These are phyloP conservation scores for Cupressus sempervirens DNA, from an alignment of 75 land plant genomes.

Conservation along the genomic window DNA sequence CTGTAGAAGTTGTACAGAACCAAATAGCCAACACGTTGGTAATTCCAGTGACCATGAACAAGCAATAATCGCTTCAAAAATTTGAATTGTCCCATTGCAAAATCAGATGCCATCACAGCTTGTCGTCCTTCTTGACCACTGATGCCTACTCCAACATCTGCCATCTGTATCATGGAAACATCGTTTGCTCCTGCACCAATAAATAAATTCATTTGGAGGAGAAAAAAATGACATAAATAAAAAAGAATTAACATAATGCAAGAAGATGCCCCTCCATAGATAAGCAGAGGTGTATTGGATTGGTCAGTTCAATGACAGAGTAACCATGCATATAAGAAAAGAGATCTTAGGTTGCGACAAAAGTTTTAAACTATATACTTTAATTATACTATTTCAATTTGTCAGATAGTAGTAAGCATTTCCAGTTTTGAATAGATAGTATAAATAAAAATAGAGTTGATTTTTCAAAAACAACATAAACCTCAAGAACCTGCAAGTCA, in stretches of 20 bases:
- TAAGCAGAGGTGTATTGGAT: not conserved
- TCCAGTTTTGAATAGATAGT: not conserved
- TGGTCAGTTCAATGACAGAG: not conserved
- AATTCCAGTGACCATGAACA: conserved; percentile 97
- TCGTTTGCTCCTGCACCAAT: conserved; percentile 84
- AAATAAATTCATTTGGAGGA: not conserved
- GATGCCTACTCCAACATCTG: conserved; percentile 97
- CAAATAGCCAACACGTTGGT: conserved; percentile 56
- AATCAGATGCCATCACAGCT: conserved; percentile 99
- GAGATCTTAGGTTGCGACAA: not conserved
- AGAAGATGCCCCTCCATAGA: not conserved
- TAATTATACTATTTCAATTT: not conserved
- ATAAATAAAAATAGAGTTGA: not conserved
- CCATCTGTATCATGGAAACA: conserved; percentile 97
- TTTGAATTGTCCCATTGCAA: conserved; percentile 94
- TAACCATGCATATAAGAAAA: not conserved
- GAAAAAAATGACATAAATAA: not conserved
- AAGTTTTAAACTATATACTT: not conserved
- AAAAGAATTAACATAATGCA: not conserved
- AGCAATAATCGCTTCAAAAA: conserved; percentile 76
- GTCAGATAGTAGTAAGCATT: not conserved
- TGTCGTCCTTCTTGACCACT: conserved; percentile 97
- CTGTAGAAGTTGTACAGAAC: conserved; percentile 67
- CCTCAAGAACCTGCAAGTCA: not conserved
- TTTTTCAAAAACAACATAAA: not conserved